phyloP scores from a whole-genome alignment of 306 rosid species.

The Citrullus mucosospermus region DNA sequence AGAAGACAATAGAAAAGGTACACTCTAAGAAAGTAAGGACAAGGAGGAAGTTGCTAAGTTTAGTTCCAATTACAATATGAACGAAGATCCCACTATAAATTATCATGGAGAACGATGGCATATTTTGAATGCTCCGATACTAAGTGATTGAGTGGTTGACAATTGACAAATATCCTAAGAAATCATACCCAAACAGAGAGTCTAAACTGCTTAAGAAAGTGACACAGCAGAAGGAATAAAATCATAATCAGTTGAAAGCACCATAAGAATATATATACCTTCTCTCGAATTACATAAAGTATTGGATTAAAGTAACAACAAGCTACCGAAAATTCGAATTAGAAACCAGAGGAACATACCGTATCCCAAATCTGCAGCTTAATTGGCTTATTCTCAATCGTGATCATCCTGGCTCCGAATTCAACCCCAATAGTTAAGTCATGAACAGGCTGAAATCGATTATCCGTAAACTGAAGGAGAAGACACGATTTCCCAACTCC shows the following conservation, averaged over 20 bases:
- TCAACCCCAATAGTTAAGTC: slow-evolving; percentile 97
- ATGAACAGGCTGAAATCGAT: slow-evolving; percentile 95
- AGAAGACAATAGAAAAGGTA: not conserved
- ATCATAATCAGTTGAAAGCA: not conserved
- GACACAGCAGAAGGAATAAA: not conserved
- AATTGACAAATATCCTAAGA: not conserved
- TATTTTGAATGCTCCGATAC: not conserved
- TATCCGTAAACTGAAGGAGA: slow-evolving; percentile 94
- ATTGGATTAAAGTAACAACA: not conserved
- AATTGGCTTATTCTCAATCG: slow-evolving; percentile 88
- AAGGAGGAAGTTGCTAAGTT: not conserved
- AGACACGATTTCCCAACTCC: slow-evolving; percentile 99
- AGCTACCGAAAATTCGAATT: not conserved
- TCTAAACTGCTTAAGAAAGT: not conserved
- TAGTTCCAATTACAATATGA: not conserved
- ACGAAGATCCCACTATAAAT: not conserved
- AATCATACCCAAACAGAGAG: not conserved
- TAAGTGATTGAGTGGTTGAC: not conserved
- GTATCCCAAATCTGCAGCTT: slow-evolving; percentile 99
- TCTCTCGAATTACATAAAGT: not conserved
- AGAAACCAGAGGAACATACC: slow-evolving; percentile 30
- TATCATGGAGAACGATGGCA: not conserved
- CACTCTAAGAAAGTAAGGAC: not conserved
- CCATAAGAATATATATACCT: not conserved
- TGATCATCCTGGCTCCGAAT: slow-evolving; percentile 98